Percentiles rank a stretch among this genome's conserved stretches.
Conservation (phyloP, 805 yeast genomes). For the Cyberlindnera sargentensis region DNA sequence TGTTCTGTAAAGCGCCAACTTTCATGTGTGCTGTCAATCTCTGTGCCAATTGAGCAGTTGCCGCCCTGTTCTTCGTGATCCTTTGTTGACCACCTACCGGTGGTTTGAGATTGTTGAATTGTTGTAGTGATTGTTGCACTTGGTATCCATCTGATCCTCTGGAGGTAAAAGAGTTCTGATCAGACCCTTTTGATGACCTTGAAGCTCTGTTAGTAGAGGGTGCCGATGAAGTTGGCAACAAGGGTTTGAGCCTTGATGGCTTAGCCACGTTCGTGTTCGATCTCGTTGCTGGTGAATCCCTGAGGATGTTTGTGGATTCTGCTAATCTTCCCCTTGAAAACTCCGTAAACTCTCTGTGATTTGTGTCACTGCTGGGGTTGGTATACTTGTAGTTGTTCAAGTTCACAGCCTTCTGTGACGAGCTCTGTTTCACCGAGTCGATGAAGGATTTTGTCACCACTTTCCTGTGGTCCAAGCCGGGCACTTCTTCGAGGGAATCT, state of each 20-base stretch:
- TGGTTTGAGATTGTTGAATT: no score
- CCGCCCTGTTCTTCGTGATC: constrained; percentile 11
- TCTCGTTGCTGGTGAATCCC: constrained; percentile 6
- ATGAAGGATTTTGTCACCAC: constrained; percentile 14
- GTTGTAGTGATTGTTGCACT: no score
- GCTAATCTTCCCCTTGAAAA: constrained; percentile 16
- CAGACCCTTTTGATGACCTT: constrained; percentile 10
- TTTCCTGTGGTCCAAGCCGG: neutral
- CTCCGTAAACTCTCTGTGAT: constrained; percentile 4
- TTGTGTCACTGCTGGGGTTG: neutral
- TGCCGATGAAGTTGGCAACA: constrained; percentile 2
- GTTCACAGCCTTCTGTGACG: constrained; percentile 7
- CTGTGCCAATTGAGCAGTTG: constrained; percentile 21
- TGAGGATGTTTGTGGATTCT: constrained; percentile 18
- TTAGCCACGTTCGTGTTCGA: neutral
- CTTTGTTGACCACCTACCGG: neutral
- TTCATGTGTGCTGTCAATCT: constrained; percentile 21
- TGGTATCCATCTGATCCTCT: neutral
- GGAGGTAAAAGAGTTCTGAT: constrained; percentile 10
- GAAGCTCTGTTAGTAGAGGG: constrained; percentile 5
- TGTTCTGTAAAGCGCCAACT: constrained; percentile 10
- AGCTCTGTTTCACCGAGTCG: constrained; percentile 15
- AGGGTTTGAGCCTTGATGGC: neutral
- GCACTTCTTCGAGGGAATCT: constrained; percentile 12
- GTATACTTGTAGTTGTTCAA: neutral